Evolutionary conservation across 2,329 filamentous ascomycete genomes (phyloP).

Genomic region (Leptographium radiaticola): DNA sequence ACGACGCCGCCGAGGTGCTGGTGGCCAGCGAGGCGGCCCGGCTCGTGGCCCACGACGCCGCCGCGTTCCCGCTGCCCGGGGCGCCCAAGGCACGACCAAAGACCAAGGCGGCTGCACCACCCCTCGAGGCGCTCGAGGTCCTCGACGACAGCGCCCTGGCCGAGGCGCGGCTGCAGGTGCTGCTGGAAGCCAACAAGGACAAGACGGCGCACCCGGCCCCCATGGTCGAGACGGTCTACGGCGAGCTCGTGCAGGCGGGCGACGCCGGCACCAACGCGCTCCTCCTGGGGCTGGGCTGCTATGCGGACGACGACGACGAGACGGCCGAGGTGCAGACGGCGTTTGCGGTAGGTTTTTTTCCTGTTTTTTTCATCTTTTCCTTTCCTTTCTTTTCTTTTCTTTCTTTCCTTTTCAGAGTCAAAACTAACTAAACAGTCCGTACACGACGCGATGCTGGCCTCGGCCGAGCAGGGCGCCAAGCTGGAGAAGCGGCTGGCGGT

Average conservation of each 20-base stretch:
- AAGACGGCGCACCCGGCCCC: conserved; percentile 32
- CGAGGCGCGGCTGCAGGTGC: conserved; percentile 63
- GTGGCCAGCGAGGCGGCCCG: conserved; percentile 67
- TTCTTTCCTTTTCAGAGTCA: not conserved
- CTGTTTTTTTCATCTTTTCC: not conserved
- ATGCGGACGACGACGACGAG: conserved; percentile 62
- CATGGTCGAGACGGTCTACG: conserved; percentile 37
- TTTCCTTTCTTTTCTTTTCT: not conserved
- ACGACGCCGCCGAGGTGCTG: conserved; percentile 51
- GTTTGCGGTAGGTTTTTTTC: conserved; percentile 50
- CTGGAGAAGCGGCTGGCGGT: conserved; percentile 86
- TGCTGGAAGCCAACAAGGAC: conserved; percentile 51
- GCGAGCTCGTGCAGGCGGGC: conserved; percentile 17
- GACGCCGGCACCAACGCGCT: conserved; percentile 24
- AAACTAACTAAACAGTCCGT: conserved; percentile 37
- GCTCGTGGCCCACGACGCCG: conserved; percentile 71
- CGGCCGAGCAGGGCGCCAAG: conserved; percentile 71
- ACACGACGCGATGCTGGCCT: conserved; percentile 58
- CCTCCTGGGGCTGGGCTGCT: conserved; percentile 72
- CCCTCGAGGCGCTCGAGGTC: conserved; percentile 42
- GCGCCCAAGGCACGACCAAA: conserved; percentile 42
- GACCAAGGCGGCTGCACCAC: conserved; percentile 32
- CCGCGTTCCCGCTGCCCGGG: conserved; percentile 59
- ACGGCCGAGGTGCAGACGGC: conserved; percentile 48
- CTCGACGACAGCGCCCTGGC: conserved; percentile 62